Percentiles rank a stretch among this genome's conserved stretches.
These are phyloP conservation scores for Ophiorrhiza pumila DNA, from an alignment of 257 asterid species.

Conservation along the genomic window DNA sequence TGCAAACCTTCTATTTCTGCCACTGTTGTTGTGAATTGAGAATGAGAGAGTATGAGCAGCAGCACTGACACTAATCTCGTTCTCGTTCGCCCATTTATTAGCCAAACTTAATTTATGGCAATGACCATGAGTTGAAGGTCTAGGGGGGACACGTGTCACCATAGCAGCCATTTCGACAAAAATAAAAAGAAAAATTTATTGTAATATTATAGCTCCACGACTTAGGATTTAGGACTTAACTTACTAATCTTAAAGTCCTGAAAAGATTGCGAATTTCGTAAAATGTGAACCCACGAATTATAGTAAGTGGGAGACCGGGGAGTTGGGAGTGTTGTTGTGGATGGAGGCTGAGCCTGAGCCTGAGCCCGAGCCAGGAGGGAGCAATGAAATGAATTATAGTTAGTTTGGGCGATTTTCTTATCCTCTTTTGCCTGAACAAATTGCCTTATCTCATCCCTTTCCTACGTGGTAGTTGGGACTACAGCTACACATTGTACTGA, in stretches of 20 bases:
- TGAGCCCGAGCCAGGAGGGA: too few species aligned
- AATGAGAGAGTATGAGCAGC: slow-evolving; percentile 11
- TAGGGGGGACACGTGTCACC: slow-evolving; percentile 46
- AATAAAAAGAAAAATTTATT: neutral
- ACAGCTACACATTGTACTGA: too few species aligned
- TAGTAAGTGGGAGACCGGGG: too few species aligned
- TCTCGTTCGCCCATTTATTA: neutral
- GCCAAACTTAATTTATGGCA: slow-evolving; percentile 26
- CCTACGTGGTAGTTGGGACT: slow-evolving; percentile 1
- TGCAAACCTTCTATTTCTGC: slow-evolving; percentile 18
- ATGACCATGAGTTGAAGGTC: slow-evolving; percentile 19
- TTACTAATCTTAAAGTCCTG: too few species aligned
- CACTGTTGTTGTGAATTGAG: neutral
- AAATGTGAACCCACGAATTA: too few species aligned
- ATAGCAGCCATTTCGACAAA: slow-evolving; percentile 14
- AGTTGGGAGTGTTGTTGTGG: too few species aligned
- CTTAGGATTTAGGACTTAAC: too few species aligned
- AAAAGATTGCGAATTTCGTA: too few species aligned
- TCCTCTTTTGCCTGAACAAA: neutral
- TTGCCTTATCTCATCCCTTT: slow-evolving; percentile 10
- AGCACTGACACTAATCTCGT: neutral
- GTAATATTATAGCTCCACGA: too few species aligned
- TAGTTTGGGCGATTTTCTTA: slow-evolving; percentile 4
- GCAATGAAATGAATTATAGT: neutral
- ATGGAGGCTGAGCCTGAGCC: too few species aligned